Base-by-base conservation (phyloP, 2,329 filamentous ascomycete species). In the Grosmannia huntii region DNA sequence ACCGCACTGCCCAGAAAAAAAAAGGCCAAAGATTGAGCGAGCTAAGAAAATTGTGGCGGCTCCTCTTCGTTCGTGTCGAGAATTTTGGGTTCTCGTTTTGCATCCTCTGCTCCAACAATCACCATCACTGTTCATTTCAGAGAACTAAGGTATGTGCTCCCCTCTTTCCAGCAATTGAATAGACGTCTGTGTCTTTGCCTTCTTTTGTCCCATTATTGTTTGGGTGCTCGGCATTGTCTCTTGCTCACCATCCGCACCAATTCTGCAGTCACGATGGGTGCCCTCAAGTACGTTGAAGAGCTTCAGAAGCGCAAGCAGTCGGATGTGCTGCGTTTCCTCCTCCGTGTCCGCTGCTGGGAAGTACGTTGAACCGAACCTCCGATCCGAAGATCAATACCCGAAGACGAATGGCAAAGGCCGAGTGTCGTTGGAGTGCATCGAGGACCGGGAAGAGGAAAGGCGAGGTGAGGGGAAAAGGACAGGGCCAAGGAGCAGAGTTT, bases 221-320 rank as follows among this genome's bases (percentile, higher is more conserved):
- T 12, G 28, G 2, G 5, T 16, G 28, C 9, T 10, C 19, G 2
- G 46, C 2, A 5, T 51, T n/a, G 16, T 16, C 16, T 59, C n/a
- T 31, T 21, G 33, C 27, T 56, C 5, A 23, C 55, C n/a, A 7
- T 52, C n/a, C 33, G 25, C 28, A 27, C 55, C 61, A 53, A 16
- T 14, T 44, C 41, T 25, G 56, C 67, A 82, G 79, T 72, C 75
- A 83, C 92, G 85, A 96, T 96, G 94, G 94, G 94, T 89, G 92
- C 92, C 83, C 90, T 96, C 79, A 99, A 99, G 83, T 99, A 96
- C 84, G 90, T 99, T 81, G 95, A 99, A 86, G 94, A 99, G 86
- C 88, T 99, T 83, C 90, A 96, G 80, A 97, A 99, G 90, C 96
- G 96, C 90, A 99, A 99, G 90, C 94, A 99, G 87, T 96, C 90